Evolutionary conservation across 1,284 basidiomycete genomes (phyloP).

Genomic region (Uromyces viciae-fabae): DNA sequence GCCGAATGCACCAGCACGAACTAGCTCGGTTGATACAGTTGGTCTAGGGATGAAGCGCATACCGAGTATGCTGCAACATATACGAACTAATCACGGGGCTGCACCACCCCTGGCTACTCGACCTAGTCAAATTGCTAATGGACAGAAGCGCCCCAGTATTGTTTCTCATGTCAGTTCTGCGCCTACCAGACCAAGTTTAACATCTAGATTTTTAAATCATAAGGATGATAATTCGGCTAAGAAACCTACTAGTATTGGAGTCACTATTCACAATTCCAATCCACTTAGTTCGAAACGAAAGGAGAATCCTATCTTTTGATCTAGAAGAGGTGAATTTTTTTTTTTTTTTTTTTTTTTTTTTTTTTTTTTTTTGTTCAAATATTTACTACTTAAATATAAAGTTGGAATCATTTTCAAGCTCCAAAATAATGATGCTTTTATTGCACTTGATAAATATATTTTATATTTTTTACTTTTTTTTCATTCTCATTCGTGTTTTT

Average conservation of each 20-base stretch:
- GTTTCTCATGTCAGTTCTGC: neutral
- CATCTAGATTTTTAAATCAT: slow-evolving; percentile 10
- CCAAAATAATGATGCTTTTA: no score
- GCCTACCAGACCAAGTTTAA: neutral
- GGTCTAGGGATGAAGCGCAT: slow-evolving; percentile 20
- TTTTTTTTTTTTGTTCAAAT: neutral
- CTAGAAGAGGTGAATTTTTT: neutral
- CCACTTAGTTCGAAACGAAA: slow-evolving; percentile 19
- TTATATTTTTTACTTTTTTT: no score
- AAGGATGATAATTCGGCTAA: neutral
- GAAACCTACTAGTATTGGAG: neutral
- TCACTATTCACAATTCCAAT: neutral
- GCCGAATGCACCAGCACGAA: slow-evolving; percentile 48
- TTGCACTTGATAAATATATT: no score
- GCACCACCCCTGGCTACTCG: slow-evolving; percentile 22
- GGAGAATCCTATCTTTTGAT: slow-evolving; percentile 20
- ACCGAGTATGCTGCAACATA: slow-evolving; percentile 30
- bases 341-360: neutral
- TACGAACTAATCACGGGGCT: neutral
- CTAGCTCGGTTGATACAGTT: neutral
- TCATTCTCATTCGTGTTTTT: no score
- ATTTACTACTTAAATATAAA: neutral
- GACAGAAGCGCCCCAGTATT: neutral
- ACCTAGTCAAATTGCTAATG: neutral
- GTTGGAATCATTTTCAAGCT: no score